Evolutionary conservation across 805 yeast genomes (phyloP), one percentile per base, ranked within the genome.

Genomic region (Starmera pachycereana): DNA sequence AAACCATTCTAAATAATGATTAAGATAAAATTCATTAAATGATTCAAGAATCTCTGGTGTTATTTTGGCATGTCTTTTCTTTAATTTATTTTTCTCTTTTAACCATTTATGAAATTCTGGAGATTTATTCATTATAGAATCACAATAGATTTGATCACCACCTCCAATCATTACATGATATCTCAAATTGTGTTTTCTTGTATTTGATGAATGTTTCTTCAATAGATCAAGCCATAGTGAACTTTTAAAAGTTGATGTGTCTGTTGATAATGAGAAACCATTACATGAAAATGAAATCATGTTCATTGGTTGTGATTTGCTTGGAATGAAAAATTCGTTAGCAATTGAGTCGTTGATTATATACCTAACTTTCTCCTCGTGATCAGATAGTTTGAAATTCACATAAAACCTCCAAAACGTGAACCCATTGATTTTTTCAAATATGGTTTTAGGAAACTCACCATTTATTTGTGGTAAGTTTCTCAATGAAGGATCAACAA

Each of bases 151-250:
- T 62, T 90, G 98, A 61, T 90, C 98, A 29, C 98, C 98, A 39
- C 97, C 97, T 27, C 97, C 97, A 27, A 92, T 66, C 95, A 90
- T 89, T 5, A 87, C 97, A 58, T 90, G 96, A 61, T 86, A 86
- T 22, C 5, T 22, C 9, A 22, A 8, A 22, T 22, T 8, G 9
- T 8, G 27, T 22, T 22, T 22, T 33, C 69, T 74, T 32, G 73
- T 74, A 32, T 69, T 65, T 7, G 58, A 50, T 13, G 65, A 58
- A 54, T 90, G 96, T 44, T 76, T 74, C 25, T 71, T 65, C 49
- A 89, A 51, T 4, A 90, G 94, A 54, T 92, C 97, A 32, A 65
- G 69, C 97, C 97, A 90, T 46, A 92, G 60, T 2, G 85, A 79
- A 8, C 89, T 85, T 43, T 78, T 75, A 62, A 78, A 92, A 6